phyloP scores from a whole-genome alignment of 768 basidiomycete genomes.

The Naganishia friedmannii region DNA sequence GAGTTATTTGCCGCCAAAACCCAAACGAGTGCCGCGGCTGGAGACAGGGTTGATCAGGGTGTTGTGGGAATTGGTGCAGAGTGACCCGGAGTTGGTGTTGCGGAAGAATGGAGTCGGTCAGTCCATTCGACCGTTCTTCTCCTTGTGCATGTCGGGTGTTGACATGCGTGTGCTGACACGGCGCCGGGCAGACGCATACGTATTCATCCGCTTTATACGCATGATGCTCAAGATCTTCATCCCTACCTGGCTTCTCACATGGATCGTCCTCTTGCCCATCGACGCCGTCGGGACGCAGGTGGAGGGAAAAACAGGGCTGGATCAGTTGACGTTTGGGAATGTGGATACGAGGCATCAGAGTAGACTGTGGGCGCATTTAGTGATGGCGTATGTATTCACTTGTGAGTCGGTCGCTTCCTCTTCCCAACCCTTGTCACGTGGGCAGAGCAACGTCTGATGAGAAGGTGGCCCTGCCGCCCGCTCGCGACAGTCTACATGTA shows the following conservation, averaged over 20 bases:
- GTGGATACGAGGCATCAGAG: slow-evolving; percentile 57
- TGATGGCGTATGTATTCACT: slow-evolving; percentile 73
- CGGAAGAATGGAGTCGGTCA: slow-evolving; percentile 43
- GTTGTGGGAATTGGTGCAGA: slow-evolving; percentile 56
- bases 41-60: slow-evolving; percentile 36
- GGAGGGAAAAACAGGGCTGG: slow-evolving; percentile 60
- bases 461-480: too few relatives aligned
- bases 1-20: slow-evolving; percentile 63
- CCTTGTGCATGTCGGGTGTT: background rate
- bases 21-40: slow-evolving; percentile 51
- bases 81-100: slow-evolving; percentile 53
- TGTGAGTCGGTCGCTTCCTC: slow-evolving; percentile 53
- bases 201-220: slow-evolving; percentile 82
- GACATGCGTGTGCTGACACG: slow-evolving; percentile 53
- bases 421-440: too few relatives aligned
- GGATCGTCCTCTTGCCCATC: slow-evolving; percentile 78
- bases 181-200: slow-evolving; percentile 71
- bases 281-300: slow-evolving; percentile 59
- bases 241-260: slow-evolving; percentile 88
- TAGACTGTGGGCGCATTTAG: slow-evolving; percentile 74
- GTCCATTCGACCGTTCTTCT: background rate
- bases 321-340: slow-evolving; percentile 78
- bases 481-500: slow-evolving; percentile 69
- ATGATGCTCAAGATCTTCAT: slow-evolving; percentile 78
- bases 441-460: slow-evolving; percentile 41